Evolutionary conservation across 768 basidiomycete genomes (phyloP).

Genomic region (Gyrodon lividus): DNA sequence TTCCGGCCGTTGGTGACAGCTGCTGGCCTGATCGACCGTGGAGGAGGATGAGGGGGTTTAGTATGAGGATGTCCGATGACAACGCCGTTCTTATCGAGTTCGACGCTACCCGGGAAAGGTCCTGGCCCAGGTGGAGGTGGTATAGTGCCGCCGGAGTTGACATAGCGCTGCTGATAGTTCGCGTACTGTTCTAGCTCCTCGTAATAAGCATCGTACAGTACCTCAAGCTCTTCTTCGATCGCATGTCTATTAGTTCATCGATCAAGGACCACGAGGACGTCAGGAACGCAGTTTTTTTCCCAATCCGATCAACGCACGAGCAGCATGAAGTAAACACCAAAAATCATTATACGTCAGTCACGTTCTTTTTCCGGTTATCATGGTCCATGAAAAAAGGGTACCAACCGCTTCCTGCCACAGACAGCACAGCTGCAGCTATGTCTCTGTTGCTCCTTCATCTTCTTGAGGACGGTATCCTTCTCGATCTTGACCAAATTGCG

Average conservation of each 20-base stretch:
- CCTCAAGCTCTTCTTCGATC: constrained; percentile 99
- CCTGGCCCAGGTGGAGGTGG: constrained; percentile 95
- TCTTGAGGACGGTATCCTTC: constrained; percentile 94
- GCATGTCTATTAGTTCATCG: constrained; percentile 63
- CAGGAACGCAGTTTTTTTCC: constrained; percentile 15
- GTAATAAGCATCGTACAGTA: constrained; percentile 99
- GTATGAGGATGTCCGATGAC: constrained; percentile 45
- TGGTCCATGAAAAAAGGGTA: constrained; percentile 34
- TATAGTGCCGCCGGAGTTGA: constrained; percentile 83
- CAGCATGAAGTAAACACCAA: constrained; percentile 20
- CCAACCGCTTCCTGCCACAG: constrained; percentile 94
- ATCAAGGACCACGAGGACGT: constrained; percentile 13
- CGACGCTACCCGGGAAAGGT: constrained; percentile 97
- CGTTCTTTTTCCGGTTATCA: constrained; percentile 9
- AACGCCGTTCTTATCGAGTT: constrained; percentile 88
- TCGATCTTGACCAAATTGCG: constrained; percentile 93
- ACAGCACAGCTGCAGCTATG: constrained; percentile 95
- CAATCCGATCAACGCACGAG: constrained; percentile 19
- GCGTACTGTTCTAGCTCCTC: constrained; percentile 99
- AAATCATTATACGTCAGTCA: constrained; percentile 24
- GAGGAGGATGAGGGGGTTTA: constrained; percentile 37
- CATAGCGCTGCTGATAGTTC: constrained; percentile 95
- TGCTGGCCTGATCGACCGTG: constrained; percentile 34
- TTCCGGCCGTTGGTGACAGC: constrained; percentile 40
- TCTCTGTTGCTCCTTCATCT: constrained; percentile 99